Conservation (phyloP, 179 eudicot species). For the Carnegiea gigantea region DNA sequence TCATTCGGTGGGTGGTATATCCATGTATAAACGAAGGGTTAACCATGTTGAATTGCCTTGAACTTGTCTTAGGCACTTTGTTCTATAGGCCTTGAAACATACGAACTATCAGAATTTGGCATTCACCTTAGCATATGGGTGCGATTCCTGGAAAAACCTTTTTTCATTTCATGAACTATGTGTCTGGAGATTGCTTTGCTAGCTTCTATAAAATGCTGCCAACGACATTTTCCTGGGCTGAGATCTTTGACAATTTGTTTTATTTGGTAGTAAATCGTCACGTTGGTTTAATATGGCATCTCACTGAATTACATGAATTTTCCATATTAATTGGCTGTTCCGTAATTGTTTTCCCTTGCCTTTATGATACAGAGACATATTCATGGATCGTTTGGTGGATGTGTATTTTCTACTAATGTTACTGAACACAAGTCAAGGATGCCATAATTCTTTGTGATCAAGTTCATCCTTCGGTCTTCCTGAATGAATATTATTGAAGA, state of each 20-base stretch:
- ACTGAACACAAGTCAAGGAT: constrained; percentile 11
- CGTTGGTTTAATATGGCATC: background rate
- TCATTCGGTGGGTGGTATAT: background rate
- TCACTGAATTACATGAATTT: background rate
- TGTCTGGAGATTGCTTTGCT: background rate
- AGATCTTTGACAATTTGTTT: background rate
- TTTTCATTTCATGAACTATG: background rate
- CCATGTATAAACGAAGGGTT: background rate
- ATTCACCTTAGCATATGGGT: background rate
- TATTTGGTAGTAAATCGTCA: background rate
- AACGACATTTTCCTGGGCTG: background rate
- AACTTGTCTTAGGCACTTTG: background rate
- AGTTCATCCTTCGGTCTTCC: constrained; percentile 14
- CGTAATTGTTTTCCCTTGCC: background rate
- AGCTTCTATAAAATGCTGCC: background rate
- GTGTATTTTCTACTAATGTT: background rate
- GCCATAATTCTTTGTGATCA: constrained; percentile 1
- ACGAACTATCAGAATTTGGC: background rate
- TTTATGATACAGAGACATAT: constrained; percentile 10
- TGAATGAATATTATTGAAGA: constrained; percentile 1
- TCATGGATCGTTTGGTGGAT: constrained; percentile 6
- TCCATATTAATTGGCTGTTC: background rate
- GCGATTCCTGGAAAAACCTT: background rate
- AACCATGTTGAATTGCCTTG: background rate
- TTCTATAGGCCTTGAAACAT: background rate